Percentiles rank a stretch among this genome's conserved stretches.
phyloP scores from a whole-genome alignment of 306 rosid species.

The Cucurbita ficifolia region DNA sequence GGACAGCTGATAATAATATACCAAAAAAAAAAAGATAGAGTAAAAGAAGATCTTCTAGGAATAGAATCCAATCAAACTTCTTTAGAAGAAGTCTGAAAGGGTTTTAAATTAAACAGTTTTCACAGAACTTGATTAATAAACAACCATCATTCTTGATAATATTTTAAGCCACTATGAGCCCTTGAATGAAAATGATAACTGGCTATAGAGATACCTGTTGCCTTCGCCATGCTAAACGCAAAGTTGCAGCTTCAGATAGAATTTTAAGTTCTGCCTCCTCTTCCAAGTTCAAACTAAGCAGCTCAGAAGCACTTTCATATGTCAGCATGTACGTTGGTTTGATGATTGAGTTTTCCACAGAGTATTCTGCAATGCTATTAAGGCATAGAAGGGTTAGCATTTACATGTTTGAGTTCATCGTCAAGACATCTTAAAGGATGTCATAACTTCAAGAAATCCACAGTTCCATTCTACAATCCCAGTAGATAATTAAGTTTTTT shows the following conservation, averaged over 20 bases:
- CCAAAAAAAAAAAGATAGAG: background rate
- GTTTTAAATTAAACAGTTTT: background rate
- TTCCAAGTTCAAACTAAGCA: constrained; percentile 68
- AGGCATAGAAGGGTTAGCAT: constrained; percentile 5
- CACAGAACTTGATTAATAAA: background rate
- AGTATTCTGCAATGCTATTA: constrained; percentile 80
- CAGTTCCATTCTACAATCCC: background rate
- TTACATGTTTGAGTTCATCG: background rate
- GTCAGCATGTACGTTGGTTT: constrained; percentile 96
- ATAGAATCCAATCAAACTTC: background rate
- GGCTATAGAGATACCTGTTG: constrained; percentile 39
- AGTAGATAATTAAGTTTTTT: background rate
- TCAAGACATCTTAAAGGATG: background rate
- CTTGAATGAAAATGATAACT: background rate
- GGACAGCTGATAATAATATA: background rate
- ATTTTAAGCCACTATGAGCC: background rate
- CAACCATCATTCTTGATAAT: background rate
- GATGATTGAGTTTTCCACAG: constrained; percentile 68
- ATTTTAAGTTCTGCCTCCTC: constrained; percentile 79
- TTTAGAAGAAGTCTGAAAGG: background rate
- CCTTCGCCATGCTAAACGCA: constrained; percentile 65
- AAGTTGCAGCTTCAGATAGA: constrained; percentile 82
- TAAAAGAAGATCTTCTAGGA: background rate
- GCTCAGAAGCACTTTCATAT: constrained; percentile 89
- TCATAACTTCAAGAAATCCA: background rate